These are phyloP conservation scores for Xylariaceae sp. DNA, from an alignment of 2,329 filamentous ascomycete genomes.

Conservation along the genomic window DNA sequence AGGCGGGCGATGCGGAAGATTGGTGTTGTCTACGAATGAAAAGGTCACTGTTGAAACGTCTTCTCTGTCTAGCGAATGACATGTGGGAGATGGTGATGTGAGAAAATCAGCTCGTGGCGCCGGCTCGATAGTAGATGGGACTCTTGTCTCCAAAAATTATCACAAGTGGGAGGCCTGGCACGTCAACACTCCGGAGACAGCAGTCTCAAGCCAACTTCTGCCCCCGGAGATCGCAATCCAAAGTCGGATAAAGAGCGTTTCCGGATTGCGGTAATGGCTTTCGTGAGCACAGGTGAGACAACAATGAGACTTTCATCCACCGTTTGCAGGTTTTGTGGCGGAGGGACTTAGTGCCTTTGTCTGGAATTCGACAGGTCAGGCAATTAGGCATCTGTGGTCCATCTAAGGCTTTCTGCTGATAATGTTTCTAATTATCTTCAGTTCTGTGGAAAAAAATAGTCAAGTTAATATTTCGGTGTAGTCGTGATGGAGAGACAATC, in stretches of 20 bases:
- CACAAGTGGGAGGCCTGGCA: conserved; percentile 16
- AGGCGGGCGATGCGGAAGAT: neutral
- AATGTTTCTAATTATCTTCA: neutral
- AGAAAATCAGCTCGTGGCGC: conserved; percentile 12
- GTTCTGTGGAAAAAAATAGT: neutral
- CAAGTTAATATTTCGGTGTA: neutral
- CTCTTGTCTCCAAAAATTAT: conserved; percentile 26
- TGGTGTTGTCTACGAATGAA: neutral
- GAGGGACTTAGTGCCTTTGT: conserved; percentile 13
- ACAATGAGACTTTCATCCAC: conserved; percentile 5
- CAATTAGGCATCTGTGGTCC: conserved; percentile 1
- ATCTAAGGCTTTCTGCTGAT: neutral
- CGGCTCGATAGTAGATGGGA: conserved; percentile 7
- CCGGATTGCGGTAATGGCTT: conserved; percentile 11
- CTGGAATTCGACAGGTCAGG: conserved; percentile 14
- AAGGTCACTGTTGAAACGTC: neutral
- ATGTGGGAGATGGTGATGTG: conserved; percentile 3
- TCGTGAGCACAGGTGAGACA: conserved; percentile 24
- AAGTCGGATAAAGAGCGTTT: conserved; percentile 28
- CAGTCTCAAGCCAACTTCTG: conserved; percentile 3
- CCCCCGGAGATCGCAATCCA: conserved; percentile 19
- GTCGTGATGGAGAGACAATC: conserved; percentile 10
- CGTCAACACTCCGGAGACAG: conserved; percentile 25
- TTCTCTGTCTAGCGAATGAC: conserved; percentile 5
- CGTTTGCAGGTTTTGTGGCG: conserved; percentile 26